Conservation (phyloP, 352 stramenopile genomes). For the Phytophthora cryptogea region DNA sequence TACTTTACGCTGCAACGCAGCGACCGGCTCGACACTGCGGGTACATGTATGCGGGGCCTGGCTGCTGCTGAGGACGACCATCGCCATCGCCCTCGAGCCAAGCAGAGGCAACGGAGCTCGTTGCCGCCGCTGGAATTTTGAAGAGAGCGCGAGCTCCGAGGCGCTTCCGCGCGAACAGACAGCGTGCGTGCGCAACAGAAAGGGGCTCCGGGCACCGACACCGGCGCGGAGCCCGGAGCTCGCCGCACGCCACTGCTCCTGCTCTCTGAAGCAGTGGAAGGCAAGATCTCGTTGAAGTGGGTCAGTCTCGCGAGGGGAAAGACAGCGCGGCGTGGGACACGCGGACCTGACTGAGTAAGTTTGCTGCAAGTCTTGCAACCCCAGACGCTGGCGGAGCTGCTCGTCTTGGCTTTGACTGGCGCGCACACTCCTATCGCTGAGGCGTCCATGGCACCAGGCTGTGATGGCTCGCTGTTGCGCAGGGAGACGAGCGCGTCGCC, state of each 20-base stretch:
- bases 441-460: slow-evolving; percentile 13
- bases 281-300: slow-evolving; percentile 32
- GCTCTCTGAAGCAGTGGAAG: neutral
- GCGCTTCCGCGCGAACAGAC: slow-evolving; percentile 27
- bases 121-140: slow-evolving; percentile 25
- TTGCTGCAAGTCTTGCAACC: slow-evolving; percentile 1
- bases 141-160: slow-evolving; percentile 12
- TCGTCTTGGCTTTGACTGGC: slow-evolving; percentile 13
- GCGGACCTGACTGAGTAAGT: slow-evolving; percentile 10
- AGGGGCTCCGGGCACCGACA: slow-evolving; percentile 16
- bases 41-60: slow-evolving; percentile 26
- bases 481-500: slow-evolving; percentile 20
- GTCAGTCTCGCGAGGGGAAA: slow-evolving; percentile 26
- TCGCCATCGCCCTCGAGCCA: neutral
- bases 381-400: neutral
- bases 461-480: slow-evolving; percentile 31
- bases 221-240: neutral
- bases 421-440: neutral
- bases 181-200: slow-evolving; percentile 25
- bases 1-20: slow-evolving; percentile 27
- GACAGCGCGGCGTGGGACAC: slow-evolving; percentile 16
- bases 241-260: neutral
- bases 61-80: slow-evolving; percentile 15
- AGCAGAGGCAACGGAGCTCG: neutral
- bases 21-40: slow-evolving; percentile 40